Percentiles rank a stretch among this genome's conserved stretches.
Evolutionary conservation across 179 eudicot genomes (phyloP).

Genomic region (Patellifolia procumbens): DNA sequence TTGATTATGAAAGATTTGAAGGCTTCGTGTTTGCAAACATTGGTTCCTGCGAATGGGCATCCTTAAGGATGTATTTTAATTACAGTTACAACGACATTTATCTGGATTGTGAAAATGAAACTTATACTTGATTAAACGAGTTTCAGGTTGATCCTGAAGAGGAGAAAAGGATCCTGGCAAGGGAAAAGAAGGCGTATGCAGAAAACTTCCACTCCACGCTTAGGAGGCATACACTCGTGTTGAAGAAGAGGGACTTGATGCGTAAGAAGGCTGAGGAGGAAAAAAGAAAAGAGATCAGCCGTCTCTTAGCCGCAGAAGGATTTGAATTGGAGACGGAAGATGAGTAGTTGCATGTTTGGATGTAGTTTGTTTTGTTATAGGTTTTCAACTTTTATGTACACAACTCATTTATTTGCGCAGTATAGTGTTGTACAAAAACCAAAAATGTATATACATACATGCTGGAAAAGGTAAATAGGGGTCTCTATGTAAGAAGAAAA

Average conservation of each 20-base stretch:
- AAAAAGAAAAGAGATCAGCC: slow-evolving; percentile 57
- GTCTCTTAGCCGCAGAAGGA: slow-evolving; percentile 92
- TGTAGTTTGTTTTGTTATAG: neutral
- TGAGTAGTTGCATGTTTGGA: slow-evolving; percentile 33
- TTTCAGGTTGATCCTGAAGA: slow-evolving; percentile 91
- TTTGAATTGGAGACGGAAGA: slow-evolving; percentile 80
- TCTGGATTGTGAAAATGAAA: neutral
- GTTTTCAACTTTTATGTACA: slow-evolving; percentile 8
- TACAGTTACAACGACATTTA: neutral
- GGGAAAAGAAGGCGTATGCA: slow-evolving; percentile 76
- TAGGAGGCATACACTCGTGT: slow-evolving; percentile 81
- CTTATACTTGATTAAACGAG: neutral
- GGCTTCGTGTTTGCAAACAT: neutral
- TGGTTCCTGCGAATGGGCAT: neutral
- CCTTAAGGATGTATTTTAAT: neutral
- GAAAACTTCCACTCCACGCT: slow-evolving; percentile 73
- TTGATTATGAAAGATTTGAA: neutral
- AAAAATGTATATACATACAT: slow-evolving; percentile 21
- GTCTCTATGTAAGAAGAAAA: neutral
- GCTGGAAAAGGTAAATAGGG: neutral
- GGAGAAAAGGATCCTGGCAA: slow-evolving; percentile 75
- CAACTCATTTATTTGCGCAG: slow-evolving; percentile 16
- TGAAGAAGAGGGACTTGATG: slow-evolving; percentile 84
- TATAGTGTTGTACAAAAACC: slow-evolving; percentile 22
- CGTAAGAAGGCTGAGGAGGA: slow-evolving; percentile 87